Conservation (phyloP, 371 early-diverging fungal species). For the Parasitella parasitica region DNA sequence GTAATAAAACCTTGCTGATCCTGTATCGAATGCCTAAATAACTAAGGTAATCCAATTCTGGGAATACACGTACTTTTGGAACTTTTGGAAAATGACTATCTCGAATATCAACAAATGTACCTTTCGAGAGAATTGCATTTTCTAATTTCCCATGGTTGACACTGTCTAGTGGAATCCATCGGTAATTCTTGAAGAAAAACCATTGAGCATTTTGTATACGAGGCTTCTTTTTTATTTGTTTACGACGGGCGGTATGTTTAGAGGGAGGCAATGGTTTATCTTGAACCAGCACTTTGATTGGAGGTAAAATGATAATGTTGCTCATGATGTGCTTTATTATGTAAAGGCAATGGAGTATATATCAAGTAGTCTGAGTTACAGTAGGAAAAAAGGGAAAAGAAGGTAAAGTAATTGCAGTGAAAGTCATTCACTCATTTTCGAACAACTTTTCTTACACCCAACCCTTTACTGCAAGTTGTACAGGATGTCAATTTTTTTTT, state of each 20-base stretch:
- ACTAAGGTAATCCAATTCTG: slow-evolving; percentile 33
- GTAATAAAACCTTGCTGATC: slow-evolving; percentile 3
- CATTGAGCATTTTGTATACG: slow-evolving; percentile 12
- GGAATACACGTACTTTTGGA: slow-evolving; percentile 37
- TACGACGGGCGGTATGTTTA: background rate
- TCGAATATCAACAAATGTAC: slow-evolving; percentile 37
- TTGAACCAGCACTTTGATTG: background rate
- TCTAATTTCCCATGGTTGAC: slow-evolving; percentile 34
- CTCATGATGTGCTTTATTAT: background rate
- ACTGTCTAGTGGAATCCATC: slow-evolving; percentile 38
- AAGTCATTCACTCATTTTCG: background rate
- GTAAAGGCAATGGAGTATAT: background rate
- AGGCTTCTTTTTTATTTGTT: background rate
- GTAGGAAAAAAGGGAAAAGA: background rate
- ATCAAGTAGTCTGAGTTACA: background rate
- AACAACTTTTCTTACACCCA: background rate
- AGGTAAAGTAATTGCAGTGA: background rate
- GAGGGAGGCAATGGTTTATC: background rate
- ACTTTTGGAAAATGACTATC: slow-evolving; percentile 42
- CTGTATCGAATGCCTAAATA: slow-evolving; percentile 16
- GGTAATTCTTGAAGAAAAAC: slow-evolving; percentile 36
- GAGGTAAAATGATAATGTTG: background rate
- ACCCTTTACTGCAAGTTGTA: background rate
- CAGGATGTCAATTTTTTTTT: background rate
- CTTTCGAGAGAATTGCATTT: slow-evolving; percentile 30